Conservation (phyloP, 2,329 filamentous ascomycete species). For the Sclerotinia sclerotiorum region DNA sequence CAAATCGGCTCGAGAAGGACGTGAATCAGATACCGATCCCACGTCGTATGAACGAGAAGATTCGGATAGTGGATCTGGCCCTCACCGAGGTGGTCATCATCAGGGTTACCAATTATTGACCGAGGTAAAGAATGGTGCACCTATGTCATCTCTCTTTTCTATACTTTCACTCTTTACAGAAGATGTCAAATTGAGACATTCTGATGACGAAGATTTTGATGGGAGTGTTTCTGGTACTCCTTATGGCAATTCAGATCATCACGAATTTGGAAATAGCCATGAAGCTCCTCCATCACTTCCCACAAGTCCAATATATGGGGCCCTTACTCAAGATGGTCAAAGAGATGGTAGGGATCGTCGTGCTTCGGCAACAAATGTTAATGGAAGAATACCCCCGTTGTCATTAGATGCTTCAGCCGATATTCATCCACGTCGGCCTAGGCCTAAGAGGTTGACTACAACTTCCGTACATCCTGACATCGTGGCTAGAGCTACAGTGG, state of each 20-base stretch:
- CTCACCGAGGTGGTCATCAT: constrained; percentile 58
- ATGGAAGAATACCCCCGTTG: constrained; percentile 66
- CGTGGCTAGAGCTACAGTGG: constrained; percentile 90
- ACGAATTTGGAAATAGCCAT: constrained; percentile 34
- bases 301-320: constrained; percentile 39
- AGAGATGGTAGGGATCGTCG: constrained; percentile 54
- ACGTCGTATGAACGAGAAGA: constrained; percentile 48
- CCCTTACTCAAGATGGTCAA: constrained; percentile 40
- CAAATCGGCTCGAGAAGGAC: constrained; percentile 69
- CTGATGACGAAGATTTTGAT: constrained; percentile 54
- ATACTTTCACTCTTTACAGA: constrained; percentile 97
- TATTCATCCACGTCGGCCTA: constrained; percentile 33
- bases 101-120: constrained; percentile 94
- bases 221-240: constrained; percentile 40
- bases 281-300: constrained; percentile 39
- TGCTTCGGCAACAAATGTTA: constrained; percentile 39
- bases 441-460: constrained; percentile 50
- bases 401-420: constrained; percentile 57
- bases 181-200: constrained; percentile 76
- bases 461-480: constrained; percentile 94
- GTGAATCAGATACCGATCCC: constrained; percentile 44
- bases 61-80: constrained; percentile 69
- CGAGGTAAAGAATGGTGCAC: constrained; percentile 95
- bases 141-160: constrained; percentile 97
- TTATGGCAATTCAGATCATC: constrained; percentile 23